phyloP scores from a whole-genome alignment of 805 yeast species.

The Candida montana region DNA sequence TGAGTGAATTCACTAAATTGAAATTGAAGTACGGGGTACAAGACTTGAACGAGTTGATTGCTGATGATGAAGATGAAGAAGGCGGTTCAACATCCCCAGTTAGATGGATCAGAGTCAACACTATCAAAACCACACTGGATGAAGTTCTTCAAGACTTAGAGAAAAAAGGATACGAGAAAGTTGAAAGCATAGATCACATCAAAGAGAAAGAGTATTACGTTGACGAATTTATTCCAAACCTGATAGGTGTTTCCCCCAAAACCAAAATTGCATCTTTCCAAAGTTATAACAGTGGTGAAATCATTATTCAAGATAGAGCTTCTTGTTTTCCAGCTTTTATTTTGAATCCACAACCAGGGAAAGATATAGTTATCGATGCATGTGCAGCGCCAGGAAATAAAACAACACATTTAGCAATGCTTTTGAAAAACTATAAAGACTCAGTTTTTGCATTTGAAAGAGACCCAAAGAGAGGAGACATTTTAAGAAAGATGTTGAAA shows the following conservation, averaged over 20 bases:
- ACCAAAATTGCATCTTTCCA: constrained; percentile 64
- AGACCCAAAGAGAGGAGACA: constrained; percentile 65
- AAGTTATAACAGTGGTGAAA: constrained; percentile 66
- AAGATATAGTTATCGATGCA: constrained; percentile 74
- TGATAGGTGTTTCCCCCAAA: constrained; percentile 78
- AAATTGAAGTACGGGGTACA: constrained; percentile 68
- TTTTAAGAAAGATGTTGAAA: constrained; percentile 69
- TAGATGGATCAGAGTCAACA: constrained; percentile 76
- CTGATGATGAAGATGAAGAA: constrained; percentile 29
- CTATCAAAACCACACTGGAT: constrained; percentile 41
- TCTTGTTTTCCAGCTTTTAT: constrained; percentile 95
- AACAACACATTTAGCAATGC: constrained; percentile 85
- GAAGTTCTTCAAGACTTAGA: constrained; percentile 30
- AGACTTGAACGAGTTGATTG: constrained; percentile 44
- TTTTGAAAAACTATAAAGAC: constrained; percentile 35
- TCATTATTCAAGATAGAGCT: constrained; percentile 93
- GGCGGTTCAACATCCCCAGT: constrained; percentile 57
- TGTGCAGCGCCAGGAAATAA: constrained; percentile 99
- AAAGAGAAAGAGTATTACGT: constrained; percentile 56
- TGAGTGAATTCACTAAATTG: constrained; percentile 75
- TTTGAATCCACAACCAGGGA: constrained; percentile 49
- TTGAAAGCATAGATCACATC: constrained; percentile 40
- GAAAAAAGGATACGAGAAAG: constrained; percentile 35
- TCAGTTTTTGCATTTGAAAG: constrained; percentile 81
- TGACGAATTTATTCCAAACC: constrained; percentile 68